Evolutionary conservation across 2,329 filamentous ascomycete species (phyloP).

Genomic region (Volutella citrinella): DNA sequence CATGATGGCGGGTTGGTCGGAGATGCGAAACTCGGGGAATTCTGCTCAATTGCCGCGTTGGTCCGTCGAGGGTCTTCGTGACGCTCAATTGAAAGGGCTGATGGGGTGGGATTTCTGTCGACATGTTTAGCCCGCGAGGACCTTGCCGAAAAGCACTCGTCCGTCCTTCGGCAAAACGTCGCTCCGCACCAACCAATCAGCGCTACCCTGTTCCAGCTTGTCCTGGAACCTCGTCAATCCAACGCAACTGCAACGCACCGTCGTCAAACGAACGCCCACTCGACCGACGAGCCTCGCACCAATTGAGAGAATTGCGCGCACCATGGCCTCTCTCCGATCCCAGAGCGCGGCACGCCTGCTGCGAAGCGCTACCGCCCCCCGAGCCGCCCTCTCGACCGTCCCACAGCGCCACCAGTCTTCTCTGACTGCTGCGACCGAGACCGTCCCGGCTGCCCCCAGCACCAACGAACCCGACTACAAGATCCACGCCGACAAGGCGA

Average conservation of each 20-base stretch:
- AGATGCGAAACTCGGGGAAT: slow-evolving; percentile 21
- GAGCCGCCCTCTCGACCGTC: slow-evolving; percentile 38
- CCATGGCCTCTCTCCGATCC: slow-evolving; percentile 66
- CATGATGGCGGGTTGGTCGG: slow-evolving; percentile 61
- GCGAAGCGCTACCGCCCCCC: slow-evolving; percentile 40
- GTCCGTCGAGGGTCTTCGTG: slow-evolving; percentile 29
- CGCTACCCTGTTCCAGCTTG: slow-evolving; percentile 24
- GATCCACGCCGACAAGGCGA: slow-evolving; percentile 79
- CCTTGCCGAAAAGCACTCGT: slow-evolving; percentile 50
- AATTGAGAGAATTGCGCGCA: slow-evolving; percentile 29
- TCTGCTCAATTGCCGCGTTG: slow-evolving; percentile 26
- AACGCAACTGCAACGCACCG: slow-evolving; percentile 24
- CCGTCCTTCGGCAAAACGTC: slow-evolving; percentile 38
- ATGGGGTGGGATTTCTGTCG: slow-evolving; percentile 23
- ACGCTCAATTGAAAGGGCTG: slow-evolving; percentile 34
- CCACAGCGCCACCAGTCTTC: slow-evolving; percentile 55
- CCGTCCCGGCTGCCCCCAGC: slow-evolving; percentile 34
- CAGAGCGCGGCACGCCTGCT: slow-evolving; percentile 52
- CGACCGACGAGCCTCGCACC: slow-evolving; percentile 10
- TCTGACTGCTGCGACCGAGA: slow-evolving; percentile 40
- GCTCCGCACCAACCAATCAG: slow-evolving; percentile 44
- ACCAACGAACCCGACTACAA: slow-evolving; percentile 74
- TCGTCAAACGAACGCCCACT: slow-evolving; percentile 18
- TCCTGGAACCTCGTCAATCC: slow-evolving; percentile 24
- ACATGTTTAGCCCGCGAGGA: slow-evolving; percentile 24